Percentiles rank a stretch among this genome's conserved stretches.
phyloP scores from a whole-genome alignment of 2,329 filamentous ascomycete genomes.

The Xylariaceae sp. region DNA sequence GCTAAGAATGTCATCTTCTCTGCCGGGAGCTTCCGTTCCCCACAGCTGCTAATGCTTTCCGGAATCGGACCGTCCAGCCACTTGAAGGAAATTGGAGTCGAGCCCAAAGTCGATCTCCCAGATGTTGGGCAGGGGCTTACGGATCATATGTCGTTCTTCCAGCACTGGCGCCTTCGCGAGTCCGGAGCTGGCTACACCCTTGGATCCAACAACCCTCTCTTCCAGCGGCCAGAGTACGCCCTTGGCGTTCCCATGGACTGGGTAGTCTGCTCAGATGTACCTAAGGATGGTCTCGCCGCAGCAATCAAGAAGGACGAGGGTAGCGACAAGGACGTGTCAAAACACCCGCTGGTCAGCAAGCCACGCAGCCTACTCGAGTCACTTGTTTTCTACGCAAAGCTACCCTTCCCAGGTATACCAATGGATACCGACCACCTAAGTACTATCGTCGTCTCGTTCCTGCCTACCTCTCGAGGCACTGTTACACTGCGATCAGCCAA shows the following conservation, averaged over 20 bases:
- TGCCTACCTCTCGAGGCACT: constrained; percentile 30
- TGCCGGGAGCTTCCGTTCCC: constrained; percentile 33
- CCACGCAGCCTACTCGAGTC: constrained; percentile 1
- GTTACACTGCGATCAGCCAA: constrained; percentile 12
- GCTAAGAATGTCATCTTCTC: constrained; percentile 35
- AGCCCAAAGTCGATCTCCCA: constrained; percentile 32
- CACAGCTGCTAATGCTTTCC: constrained; percentile 36
- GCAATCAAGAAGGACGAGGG: constrained; percentile 40
- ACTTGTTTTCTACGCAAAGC: constrained; percentile 2
- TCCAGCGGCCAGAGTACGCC: constrained; percentile 38
- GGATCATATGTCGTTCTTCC: constrained; percentile 35
- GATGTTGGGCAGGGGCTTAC: constrained; percentile 31
- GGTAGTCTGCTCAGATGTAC: constrained; percentile 33
- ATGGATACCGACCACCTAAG: constrained; percentile 28
- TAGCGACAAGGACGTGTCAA: constrained; percentile 32
- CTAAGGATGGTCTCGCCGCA: constrained; percentile 29
- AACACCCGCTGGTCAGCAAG: constrained; percentile 35
- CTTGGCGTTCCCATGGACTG: constrained; percentile 42
- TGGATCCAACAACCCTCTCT: constrained; percentile 39
- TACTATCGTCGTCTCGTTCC: constrained; percentile 22
- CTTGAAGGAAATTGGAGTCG: constrained; percentile 36
- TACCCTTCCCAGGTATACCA: constrained; percentile 15
- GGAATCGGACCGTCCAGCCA: constrained; percentile 33
- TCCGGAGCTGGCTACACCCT: constrained; percentile 35
- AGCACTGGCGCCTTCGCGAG: constrained; percentile 37